These are phyloP conservation scores for Samsoniella hepiali DNA, from an alignment of 2,329 filamentous ascomycete species.

Conservation along the genomic window DNA sequence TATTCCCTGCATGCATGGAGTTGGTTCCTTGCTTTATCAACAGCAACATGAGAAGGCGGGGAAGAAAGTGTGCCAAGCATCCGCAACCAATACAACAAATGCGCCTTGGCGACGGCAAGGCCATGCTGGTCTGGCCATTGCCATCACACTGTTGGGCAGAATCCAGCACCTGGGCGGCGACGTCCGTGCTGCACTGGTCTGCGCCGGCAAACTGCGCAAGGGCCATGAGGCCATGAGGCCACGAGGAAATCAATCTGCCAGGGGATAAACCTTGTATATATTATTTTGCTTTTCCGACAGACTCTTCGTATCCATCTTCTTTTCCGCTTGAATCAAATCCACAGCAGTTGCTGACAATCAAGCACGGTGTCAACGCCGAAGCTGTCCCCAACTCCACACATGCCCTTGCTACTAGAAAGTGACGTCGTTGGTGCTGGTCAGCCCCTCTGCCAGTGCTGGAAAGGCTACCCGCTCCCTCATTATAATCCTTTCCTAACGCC, in stretches of 20 bases:
- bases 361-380: neutral
- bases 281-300: no score
- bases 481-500: neutral
- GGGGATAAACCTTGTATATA: no score
- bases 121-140: neutral
- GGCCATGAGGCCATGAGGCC: no score
- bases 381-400: neutral
- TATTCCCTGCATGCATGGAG: neutral
- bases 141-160: neutral
- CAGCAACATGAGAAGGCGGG: neutral
- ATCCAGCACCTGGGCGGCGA: neutral
- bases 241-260: no score
- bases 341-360: neutral
- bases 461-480: neutral
- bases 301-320: no score
- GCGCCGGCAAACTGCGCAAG: no score
- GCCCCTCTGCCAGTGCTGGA: neutral
- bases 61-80: neutral
- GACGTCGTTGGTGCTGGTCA: conserved; percentile 3
- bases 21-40: neutral
- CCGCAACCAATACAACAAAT: neutral
- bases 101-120: neutral
- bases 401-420: neutral
- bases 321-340: neutral
- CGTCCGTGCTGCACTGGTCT: neutral